phyloP scores from a whole-genome alignment of 2,329 filamentous ascomycete genomes.

The Hymenoscyphus fraxineus region DNA sequence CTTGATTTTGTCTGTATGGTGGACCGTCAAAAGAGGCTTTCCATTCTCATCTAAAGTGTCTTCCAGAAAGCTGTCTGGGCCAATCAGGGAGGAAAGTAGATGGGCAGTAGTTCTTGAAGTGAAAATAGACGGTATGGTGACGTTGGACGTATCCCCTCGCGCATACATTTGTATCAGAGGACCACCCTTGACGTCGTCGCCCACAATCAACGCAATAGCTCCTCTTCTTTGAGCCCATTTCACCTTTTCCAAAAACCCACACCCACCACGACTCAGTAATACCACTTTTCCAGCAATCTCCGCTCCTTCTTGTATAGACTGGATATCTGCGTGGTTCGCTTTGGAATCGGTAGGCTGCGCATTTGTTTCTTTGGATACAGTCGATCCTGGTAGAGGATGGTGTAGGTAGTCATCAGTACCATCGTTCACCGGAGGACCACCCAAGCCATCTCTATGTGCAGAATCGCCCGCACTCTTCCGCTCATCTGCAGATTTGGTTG shows the following conservation, averaged over 20 bases:
- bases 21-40: slow-evolving; percentile 51
- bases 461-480: slow-evolving; percentile 25
- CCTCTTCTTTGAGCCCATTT: slow-evolving; percentile 94
- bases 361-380: slow-evolving; percentile 36
- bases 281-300: slow-evolving; percentile 94
- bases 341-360: slow-evolving; percentile 25
- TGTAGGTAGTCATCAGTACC: slow-evolving; percentile 84
- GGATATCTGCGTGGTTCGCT: slow-evolving; percentile 73
- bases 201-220: slow-evolving; percentile 85
- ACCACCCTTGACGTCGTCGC: slow-evolving; percentile 85
- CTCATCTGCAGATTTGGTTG: slow-evolving; percentile 24
- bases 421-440: slow-evolving; percentile 51
- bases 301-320: slow-evolving; percentile 83
- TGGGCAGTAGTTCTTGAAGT: slow-evolving; percentile 94
- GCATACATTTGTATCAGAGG: slow-evolving; percentile 97
- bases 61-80: slow-evolving; percentile 61
- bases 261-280: slow-evolving; percentile 85
- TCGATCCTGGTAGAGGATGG: slow-evolving; percentile 41
- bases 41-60: slow-evolving; percentile 58
- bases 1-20: slow-evolving; percentile 37
- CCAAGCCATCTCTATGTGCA: slow-evolving; percentile 17
- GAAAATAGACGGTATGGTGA: slow-evolving; percentile 91
- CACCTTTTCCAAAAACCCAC: slow-evolving; percentile 94
- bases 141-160: slow-evolving; percentile 90
- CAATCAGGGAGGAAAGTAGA: slow-evolving; percentile 81